Evolutionary conservation across 1,284 basidiomycete species (phyloP).

Genomic region (Cutaneotrichosporon mucoides): DNA sequence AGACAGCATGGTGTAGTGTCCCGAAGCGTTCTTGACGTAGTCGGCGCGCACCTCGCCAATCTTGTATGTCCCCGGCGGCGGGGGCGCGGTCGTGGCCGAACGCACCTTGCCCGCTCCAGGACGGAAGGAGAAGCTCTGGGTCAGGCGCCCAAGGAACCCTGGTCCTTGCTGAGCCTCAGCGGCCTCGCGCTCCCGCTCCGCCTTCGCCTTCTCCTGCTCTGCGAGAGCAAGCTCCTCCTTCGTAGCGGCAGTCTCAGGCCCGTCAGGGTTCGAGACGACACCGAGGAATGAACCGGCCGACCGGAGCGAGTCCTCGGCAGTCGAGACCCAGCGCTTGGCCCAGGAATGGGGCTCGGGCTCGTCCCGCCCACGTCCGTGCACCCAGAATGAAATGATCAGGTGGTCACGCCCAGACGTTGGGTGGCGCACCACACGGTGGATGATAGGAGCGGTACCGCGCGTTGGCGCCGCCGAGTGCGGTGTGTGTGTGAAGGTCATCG

Average conservation of each 20-base stretch:
- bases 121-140: constrained; percentile 4
- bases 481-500: constrained; percentile 47
- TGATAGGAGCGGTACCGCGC: constrained; percentile 41
- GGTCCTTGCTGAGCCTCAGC: constrained; percentile 7
- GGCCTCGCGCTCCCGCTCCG: constrained; percentile 1
- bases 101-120: not conserved
- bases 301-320: constrained; percentile 1
- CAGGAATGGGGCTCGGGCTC: constrained; percentile 36
- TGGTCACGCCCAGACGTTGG: constrained; percentile 45
- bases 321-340: constrained; percentile 10
- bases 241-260: not conserved
- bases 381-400: constrained; percentile 47
- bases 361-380: constrained; percentile 45
- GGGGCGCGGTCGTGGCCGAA: constrained; percentile 17
- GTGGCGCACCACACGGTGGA: constrained; percentile 36
- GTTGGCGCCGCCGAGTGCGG: constrained; percentile 43
- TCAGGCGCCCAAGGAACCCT: constrained; percentile 10
- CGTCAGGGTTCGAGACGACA: constrained; percentile 11
- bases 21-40: constrained; percentile 47
- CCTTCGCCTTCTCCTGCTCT: not conserved
- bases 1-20: constrained; percentile 40
- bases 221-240: not conserved
- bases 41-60: constrained; percentile 47
- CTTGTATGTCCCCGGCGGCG: constrained; percentile 47
- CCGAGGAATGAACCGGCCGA: constrained; percentile 6